Conservation (phyloP, 371 early-diverging fungal genomes). For the Zychaea mexicana region DNA sequence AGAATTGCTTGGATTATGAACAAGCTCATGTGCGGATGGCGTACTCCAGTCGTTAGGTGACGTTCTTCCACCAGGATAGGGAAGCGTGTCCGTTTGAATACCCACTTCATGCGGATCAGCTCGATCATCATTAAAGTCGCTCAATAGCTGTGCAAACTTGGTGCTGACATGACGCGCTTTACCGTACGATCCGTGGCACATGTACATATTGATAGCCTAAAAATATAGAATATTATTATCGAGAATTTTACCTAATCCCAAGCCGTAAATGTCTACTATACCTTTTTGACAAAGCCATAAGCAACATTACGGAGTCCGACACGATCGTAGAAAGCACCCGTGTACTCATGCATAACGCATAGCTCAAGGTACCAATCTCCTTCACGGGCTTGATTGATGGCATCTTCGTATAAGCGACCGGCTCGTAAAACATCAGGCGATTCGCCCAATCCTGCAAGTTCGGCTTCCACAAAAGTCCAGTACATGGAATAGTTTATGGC, state of each 20-base stretch:
- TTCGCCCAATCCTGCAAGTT: slow-evolving; percentile 19
- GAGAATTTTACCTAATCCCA: neutral
- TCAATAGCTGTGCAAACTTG: slow-evolving; percentile 27
- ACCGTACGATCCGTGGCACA: slow-evolving; percentile 38
- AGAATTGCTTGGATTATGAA: neutral
- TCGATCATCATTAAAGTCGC: slow-evolving; percentile 28
- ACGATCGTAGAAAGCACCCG: slow-evolving; percentile 38
- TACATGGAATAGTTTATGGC: slow-evolving; percentile 32
- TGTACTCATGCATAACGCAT: slow-evolving; percentile 36
- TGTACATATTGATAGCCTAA: slow-evolving; percentile 30
- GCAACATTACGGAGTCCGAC: slow-evolving; percentile 36
- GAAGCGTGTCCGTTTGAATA: slow-evolving; percentile 43
- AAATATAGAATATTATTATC: neutral
- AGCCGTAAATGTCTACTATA: neutral
- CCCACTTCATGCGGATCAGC: slow-evolving; percentile 31
- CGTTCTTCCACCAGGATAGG: slow-evolving; percentile 24
- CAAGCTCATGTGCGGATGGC: slow-evolving; percentile 17
- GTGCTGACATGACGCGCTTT: slow-evolving; percentile 34
- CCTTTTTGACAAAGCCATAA: slow-evolving; percentile 34
- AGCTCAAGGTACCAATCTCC: slow-evolving; percentile 34
- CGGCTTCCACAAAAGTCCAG: slow-evolving; percentile 43
- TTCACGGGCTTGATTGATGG: slow-evolving; percentile 36
- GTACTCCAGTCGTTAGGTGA: slow-evolving; percentile 27
- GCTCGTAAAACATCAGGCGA: slow-evolving; percentile 19
- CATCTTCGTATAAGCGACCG: slow-evolving; percentile 33